A percentile compares a stretch with the other conserved stretches of the same genome.
Evolutionary conservation across 495 filamentous ascomycete species (phyloP).

Genomic region (Sabuloglossum arenarium): DNA sequence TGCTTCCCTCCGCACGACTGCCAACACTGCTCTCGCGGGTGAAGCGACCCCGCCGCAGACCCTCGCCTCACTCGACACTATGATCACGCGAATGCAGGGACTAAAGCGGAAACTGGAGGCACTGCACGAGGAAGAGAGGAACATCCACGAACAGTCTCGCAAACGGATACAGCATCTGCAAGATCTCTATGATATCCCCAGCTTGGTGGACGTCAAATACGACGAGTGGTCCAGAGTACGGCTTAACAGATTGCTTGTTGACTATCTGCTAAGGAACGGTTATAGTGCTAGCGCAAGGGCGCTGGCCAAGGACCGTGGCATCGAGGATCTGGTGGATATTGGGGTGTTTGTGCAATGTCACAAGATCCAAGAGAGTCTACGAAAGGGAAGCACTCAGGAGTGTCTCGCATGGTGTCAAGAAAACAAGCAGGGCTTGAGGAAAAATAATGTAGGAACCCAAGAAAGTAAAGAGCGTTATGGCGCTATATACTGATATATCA

Average conservation of each 20-base stretch:
- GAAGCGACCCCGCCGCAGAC: slow-evolving; percentile 41
- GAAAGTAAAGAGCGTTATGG: neutral
- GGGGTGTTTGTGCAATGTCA: slow-evolving; percentile 72
- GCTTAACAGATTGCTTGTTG: slow-evolving; percentile 67
- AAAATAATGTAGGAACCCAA: slow-evolving; percentile 44
- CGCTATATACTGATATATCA: neutral
- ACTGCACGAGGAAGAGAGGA: slow-evolving; percentile 56
- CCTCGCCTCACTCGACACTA: slow-evolving; percentile 54
- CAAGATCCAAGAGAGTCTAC: slow-evolving; percentile 48
- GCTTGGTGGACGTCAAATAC: slow-evolving; percentile 79
- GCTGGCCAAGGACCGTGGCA: slow-evolving; percentile 47
- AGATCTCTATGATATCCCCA: slow-evolving; percentile 58
- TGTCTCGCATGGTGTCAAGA: slow-evolving; percentile 80
- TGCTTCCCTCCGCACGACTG: slow-evolving; percentile 43
- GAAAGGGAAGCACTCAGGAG: slow-evolving; percentile 48
- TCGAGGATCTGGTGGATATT: slow-evolving; percentile 70
- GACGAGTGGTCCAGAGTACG: slow-evolving; percentile 70
- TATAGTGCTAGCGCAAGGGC: slow-evolving; percentile 57
- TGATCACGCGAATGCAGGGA: slow-evolving; percentile 65
- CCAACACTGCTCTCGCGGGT: slow-evolving; percentile 41
- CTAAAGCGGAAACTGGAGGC: slow-evolving; percentile 69
- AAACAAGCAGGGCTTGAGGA: slow-evolving; percentile 71
- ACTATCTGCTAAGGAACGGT: slow-evolving; percentile 71
- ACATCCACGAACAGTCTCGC: slow-evolving; percentile 46
- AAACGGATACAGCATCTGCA: slow-evolving; percentile 63